A percentile compares a stretch with the other conserved stretches of the same genome.
These are phyloP conservation scores for Botrytis squamosa DNA, from an alignment of 2,329 filamentous ascomycete species.

Conservation along the genomic window DNA sequence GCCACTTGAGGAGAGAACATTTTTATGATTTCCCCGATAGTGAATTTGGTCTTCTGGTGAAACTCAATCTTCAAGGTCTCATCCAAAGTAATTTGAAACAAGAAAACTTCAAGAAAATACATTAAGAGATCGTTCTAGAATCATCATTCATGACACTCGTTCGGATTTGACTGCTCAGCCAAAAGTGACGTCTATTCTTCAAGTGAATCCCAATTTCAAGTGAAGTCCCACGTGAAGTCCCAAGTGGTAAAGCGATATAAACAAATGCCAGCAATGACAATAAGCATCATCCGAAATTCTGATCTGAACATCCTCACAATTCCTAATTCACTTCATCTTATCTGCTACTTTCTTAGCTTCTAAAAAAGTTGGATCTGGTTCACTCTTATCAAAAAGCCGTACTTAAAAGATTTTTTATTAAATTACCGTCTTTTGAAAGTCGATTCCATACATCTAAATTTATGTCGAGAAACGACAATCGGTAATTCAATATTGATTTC, in stretches of 20 bases:
- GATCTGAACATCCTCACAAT: not conserved
- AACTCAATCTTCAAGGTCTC: not conserved
- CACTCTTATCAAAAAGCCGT: not conserved
- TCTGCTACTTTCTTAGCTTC: not conserved
- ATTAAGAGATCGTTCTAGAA: not conserved
- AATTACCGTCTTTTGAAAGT: too few relatives aligned
- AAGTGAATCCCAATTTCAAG: not conserved
- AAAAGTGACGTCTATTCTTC: not conserved
- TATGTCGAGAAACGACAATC: too few relatives aligned
- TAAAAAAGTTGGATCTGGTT: not conserved
- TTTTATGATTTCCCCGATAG: accelerated
- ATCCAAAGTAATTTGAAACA: not conserved
- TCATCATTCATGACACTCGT: not conserved
- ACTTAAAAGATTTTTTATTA: too few relatives aligned
- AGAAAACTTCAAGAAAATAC: not conserved
- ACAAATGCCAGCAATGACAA: not conserved
- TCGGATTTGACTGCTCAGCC: not conserved
- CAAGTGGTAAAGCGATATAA: not conserved
- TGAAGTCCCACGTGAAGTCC: not conserved
- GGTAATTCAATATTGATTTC: not conserved
- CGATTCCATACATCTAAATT: not conserved
- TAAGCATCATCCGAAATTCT: not conserved
- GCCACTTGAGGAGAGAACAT: not conserved
- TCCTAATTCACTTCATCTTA: not conserved
- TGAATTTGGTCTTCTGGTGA: not conserved